Evolutionary conservation across 2,329 filamentous ascomycete genomes (phyloP).

Genomic region (Penicillium sumatraense): DNA sequence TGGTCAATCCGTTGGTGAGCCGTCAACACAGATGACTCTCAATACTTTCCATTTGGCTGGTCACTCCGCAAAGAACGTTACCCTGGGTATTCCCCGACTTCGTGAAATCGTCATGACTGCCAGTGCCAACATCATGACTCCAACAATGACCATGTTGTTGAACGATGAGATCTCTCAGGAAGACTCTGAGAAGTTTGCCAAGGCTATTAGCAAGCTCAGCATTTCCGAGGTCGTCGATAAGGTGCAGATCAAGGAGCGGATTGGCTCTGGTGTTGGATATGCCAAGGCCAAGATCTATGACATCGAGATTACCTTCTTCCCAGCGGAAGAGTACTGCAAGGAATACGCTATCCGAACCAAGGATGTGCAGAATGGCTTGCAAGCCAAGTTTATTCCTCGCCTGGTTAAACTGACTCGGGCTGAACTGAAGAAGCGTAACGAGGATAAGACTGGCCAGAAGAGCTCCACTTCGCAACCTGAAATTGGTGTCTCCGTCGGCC

Average conservation of each 20-base stretch:
- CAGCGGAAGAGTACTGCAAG: constrained; percentile 77
- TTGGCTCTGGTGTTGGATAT: constrained; percentile 71
- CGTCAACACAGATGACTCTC: constrained; percentile 97
- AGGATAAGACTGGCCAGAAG: constrained; percentile 59
- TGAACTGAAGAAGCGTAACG: constrained; percentile 78
- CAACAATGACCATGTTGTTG: constrained; percentile 72
- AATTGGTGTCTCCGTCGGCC: constrained; percentile 68
- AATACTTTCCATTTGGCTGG: constrained; percentile 99
- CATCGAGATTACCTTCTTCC: constrained; percentile 81
- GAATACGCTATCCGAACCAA: constrained; percentile 81
- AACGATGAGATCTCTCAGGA: constrained; percentile 71
- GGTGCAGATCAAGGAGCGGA: constrained; percentile 77
- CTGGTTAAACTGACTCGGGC: constrained; percentile 72
- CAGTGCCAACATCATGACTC: constrained; percentile 84
- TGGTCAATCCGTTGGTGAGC: constrained; percentile 94
- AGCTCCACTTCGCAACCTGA: constrained; percentile 75
- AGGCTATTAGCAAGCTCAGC: constrained; percentile 85
- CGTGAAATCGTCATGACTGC: constrained; percentile 99
- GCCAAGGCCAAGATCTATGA: constrained; percentile 82
- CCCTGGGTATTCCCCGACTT: constrained; percentile 93
- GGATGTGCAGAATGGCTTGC: constrained; percentile 80
- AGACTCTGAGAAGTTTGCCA: constrained; percentile 80
- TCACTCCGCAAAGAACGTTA: constrained; percentile 98
- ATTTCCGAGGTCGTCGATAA: constrained; percentile 83
- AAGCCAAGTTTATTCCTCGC: constrained; percentile 75